Evolutionary conservation across 2,329 filamentous ascomycete species (phyloP), one percentile per base, ranked within the genome.

Genomic region (Beauveria sp.): DNA sequence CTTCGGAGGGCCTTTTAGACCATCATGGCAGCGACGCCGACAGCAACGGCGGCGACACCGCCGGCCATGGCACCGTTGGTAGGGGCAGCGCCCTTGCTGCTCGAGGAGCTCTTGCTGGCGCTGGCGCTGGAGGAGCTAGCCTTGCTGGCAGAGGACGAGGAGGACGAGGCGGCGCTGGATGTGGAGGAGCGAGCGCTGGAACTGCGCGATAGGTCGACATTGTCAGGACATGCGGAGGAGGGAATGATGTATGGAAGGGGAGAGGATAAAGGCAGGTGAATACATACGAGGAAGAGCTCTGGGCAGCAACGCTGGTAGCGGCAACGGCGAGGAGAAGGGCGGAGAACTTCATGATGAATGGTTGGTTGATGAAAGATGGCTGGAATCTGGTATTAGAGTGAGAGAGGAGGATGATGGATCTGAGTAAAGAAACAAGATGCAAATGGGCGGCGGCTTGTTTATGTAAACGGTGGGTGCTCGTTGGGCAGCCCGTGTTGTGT

Each of bases 341-440:
- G 53, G 53, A 55, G 53, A 55, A 55, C 40, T 55, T 55, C 53
- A 55, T 55, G 40, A 30, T 55, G 53, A 30, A 20, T n/a, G 38
- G 14, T 28, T 42, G 52, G 52, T 22, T 26, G 45, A 16, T 16
- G 45, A 14, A 24, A 4, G 34, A 16, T 20, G 3, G 6, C 5
- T 4, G 30, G 9, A 43, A 40, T 43, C 22, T 28, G 52, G 34
- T 26, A 4, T 9, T 34, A 4, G 5, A 26, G 28, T 34, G 49
- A 24, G 9, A 51, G 28, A 18, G 3, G n/a, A 24, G 3, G 12
- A 40, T 26, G 47, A 24, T 16, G 24, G 8, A 50, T 16, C 34
- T 38, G 12, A 38, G 34, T 16, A 38, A 14, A 38, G 34, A 2
- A 38, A 16, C 14, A 38, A 38, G 14, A 38, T 38, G 34, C 34